phyloP scores from a whole-genome alignment of 116 monocot genomes.

The Cymodocea nodosa region DNA sequence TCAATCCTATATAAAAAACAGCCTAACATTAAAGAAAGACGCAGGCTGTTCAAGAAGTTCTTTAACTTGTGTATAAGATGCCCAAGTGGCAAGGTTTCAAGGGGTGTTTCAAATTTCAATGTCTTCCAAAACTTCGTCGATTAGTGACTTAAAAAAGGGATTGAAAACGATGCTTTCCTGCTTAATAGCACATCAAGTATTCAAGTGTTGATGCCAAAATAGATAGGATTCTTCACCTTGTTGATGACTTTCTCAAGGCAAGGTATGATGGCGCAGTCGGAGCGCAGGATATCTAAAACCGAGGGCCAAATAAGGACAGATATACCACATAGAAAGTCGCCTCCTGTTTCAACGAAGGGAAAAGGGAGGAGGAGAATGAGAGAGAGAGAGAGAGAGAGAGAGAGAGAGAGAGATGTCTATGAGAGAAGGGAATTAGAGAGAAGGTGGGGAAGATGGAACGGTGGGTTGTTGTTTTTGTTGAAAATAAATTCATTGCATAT shows the following conservation, averaged over 20 bases:
- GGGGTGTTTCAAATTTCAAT: too few relatives aligned
- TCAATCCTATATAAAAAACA: too few relatives aligned
- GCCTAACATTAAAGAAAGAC: too few relatives aligned
- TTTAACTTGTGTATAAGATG: too few relatives aligned
- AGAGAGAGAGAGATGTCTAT: constrained; percentile 1
- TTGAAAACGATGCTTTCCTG: not conserved
- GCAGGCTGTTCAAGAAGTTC: too few relatives aligned
- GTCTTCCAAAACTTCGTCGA: too few relatives aligned
- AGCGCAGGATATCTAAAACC: constrained; percentile 4
- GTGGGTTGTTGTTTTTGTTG: not conserved
- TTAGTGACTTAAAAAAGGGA: too few relatives aligned
- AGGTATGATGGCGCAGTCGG: constrained; percentile 10
- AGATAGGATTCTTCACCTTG: not conserved
- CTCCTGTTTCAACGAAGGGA: not conserved
- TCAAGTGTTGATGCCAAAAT: not conserved
- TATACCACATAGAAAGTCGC: not conserved
- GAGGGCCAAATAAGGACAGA: not conserved
- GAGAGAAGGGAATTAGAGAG: not conserved
- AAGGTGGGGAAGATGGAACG: not conserved
- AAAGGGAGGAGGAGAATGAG: not conserved
- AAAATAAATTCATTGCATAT: too few relatives aligned
- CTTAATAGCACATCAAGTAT: not conserved
- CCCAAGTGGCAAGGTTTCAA: too few relatives aligned
- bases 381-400: too few relatives aligned
- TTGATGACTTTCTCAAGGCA: constrained; percentile 10